phyloP scores from a whole-genome alignment of 306 rosid species.

The Trifolium fragiferum region DNA sequence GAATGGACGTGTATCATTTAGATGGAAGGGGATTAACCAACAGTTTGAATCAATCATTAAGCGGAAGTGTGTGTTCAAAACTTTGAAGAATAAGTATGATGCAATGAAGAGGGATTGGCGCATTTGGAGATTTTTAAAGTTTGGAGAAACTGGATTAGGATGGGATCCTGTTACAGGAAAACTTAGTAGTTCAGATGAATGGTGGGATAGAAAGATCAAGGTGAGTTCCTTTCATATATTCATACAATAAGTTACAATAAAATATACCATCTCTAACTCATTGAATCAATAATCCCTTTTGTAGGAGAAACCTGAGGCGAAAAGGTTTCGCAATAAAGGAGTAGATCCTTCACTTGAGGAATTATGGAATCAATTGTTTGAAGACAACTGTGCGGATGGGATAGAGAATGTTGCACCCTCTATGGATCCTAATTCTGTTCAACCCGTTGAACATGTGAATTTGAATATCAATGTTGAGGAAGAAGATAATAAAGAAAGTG shows the following conservation, averaged over 20 bases:
- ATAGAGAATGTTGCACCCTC: background rate
- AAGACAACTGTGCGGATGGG: background rate
- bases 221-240: background rate
- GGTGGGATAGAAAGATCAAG: constrained; percentile 1
- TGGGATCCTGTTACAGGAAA: background rate
- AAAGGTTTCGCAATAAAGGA: no score
- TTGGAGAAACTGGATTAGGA: background rate
- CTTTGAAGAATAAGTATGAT: constrained; percentile 8
- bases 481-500: background rate
- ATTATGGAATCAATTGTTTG: background rate
- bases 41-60: constrained; percentile 6
- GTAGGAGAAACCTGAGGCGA: background rate
- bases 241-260: no score
- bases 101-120: background rate
- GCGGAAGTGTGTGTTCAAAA: background rate
- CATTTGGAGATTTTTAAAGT: background rate
- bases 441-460: background rate
- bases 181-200: background rate
- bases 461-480: background rate
- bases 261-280: no score
- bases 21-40: constrained; percentile 6
- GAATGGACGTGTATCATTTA: background rate
- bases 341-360: no score
- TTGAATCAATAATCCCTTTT: no score
- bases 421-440: background rate